A percentile compares a stretch with the other conserved stretches of the same genome.
phyloP scores from a whole-genome alignment of 495 filamentous ascomycete genomes.

The Neurospora terricola region DNA sequence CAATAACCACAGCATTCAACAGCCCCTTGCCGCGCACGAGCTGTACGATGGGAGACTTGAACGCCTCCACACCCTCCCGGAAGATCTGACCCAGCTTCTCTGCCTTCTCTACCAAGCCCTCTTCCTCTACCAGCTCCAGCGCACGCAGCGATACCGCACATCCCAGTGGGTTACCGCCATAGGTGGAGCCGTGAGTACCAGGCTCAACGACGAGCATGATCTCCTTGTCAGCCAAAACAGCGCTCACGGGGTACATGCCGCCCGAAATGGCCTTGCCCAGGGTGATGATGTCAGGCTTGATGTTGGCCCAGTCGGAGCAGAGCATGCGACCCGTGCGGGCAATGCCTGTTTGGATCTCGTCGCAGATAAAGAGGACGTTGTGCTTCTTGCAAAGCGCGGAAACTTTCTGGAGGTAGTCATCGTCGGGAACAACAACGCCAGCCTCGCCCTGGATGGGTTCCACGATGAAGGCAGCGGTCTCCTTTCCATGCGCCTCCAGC shows the following conservation, averaged over 20 bases:
- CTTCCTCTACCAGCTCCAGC: slow-evolving; percentile 88
- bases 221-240: slow-evolving; percentile 78
- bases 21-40: slow-evolving; percentile 85
- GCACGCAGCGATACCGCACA: slow-evolving; percentile 94
- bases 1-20: slow-evolving; percentile 93
- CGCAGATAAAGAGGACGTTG: slow-evolving; percentile 90
- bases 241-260: slow-evolving; percentile 97
- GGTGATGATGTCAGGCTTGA: slow-evolving; percentile 91
- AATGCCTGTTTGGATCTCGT: slow-evolving; percentile 98
- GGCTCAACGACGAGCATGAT: slow-evolving; percentile 97
- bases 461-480: slow-evolving; percentile 87
- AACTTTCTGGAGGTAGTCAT: slow-evolving; percentile 76
- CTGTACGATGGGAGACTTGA: slow-evolving; percentile 73
- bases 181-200: slow-evolving; percentile 93
- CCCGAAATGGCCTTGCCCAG: slow-evolving; percentile 96
- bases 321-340: slow-evolving; percentile 88
- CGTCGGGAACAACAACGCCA: slow-evolving; percentile 89
- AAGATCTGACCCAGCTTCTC: slow-evolving; percentile 76
- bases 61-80: slow-evolving; percentile 57
- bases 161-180: slow-evolving; percentile 94
- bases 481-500: slow-evolving; percentile 67
- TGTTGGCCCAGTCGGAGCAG: slow-evolving; percentile 86
- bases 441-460: slow-evolving; percentile 98
- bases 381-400: slow-evolving; percentile 82
- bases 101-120: slow-evolving; percentile 73